phyloP scores from a whole-genome alignment of 2,329 filamentous ascomycete species.

The Cordyceps sp. region DNA sequence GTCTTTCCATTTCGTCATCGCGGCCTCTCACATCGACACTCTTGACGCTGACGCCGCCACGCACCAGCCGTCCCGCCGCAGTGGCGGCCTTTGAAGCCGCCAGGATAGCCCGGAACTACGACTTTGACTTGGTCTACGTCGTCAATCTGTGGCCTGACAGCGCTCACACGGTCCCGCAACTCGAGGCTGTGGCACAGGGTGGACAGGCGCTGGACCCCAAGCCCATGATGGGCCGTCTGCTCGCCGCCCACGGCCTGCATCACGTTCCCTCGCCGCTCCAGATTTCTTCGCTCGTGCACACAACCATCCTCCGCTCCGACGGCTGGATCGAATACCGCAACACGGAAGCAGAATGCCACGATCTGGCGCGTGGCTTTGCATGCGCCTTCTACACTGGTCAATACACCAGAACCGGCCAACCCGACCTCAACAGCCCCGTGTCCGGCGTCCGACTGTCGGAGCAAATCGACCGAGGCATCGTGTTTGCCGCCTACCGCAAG shows the following conservation, averaged over 20 bases:
- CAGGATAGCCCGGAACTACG: slow-evolving; percentile 35
- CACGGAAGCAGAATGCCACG: slow-evolving; percentile 20
- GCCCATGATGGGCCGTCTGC: slow-evolving; percentile 29
- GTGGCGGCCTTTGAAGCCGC: slow-evolving; percentile 36
- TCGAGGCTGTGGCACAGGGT: slow-evolving; percentile 2
- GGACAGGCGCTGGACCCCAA: slow-evolving; percentile 5
- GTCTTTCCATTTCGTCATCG: slow-evolving; percentile 8
- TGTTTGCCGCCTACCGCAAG: slow-evolving; percentile 39
- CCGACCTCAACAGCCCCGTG: slow-evolving; percentile 9
- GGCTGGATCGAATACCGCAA: slow-evolving; percentile 38
- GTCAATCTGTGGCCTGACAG: slow-evolving; percentile 37
- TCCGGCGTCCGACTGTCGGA: slow-evolving; percentile 8
- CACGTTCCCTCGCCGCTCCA: slow-evolving; percentile 33
- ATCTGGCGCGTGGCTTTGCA: slow-evolving; percentile 34
- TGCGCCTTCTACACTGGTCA: slow-evolving; percentile 33
- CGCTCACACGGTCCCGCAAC: slow-evolving; percentile 3
- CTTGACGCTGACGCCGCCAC: slow-evolving; percentile 27
- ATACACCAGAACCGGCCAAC: slow-evolving; percentile 12
- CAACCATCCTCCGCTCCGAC: slow-evolving; percentile 28
- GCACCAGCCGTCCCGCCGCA: slow-evolving; percentile 24
- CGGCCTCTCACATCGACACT: slow-evolving; percentile 14
- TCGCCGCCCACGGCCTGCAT: slow-evolving; percentile 37
- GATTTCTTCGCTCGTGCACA: slow-evolving; percentile 31
- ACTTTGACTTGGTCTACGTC: slow-evolving; percentile 42
- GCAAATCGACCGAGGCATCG: slow-evolving; percentile 30